Evolutionary conservation across 352 stramenopile species (phyloP).

Genomic region (Phytopythium aichiense): DNA sequence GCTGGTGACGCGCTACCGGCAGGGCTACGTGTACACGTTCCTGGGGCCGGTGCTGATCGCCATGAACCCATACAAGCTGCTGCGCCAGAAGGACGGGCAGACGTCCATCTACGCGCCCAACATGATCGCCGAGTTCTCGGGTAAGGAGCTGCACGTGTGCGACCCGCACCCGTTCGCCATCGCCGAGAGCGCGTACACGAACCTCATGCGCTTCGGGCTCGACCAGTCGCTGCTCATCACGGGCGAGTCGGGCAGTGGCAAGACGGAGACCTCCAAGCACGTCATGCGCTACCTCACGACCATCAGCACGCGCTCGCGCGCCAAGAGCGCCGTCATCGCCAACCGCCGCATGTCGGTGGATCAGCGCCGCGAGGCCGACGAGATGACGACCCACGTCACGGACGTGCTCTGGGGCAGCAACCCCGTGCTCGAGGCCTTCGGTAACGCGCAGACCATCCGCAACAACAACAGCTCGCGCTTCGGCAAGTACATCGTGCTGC

Average conservation of each 20-base stretch:
- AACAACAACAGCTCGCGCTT: constrained; percentile 88
- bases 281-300: constrained; percentile 93
- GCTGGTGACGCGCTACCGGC: constrained; percentile 72
- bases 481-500: constrained; percentile 86
- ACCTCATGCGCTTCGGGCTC: constrained; percentile 83
- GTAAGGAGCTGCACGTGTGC: constrained; percentile 77
- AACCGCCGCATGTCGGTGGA: constrained; percentile 76
- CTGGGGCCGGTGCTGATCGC: constrained; percentile 89
- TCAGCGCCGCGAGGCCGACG: constrained; percentile 67
- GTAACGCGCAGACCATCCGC: constrained; percentile 83
- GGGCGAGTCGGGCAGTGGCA: constrained; percentile 85
- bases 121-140: constrained; percentile 75
- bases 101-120: constrained; percentile 74
- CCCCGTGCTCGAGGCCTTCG: constrained; percentile 81
- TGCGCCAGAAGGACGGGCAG: constrained; percentile 53
- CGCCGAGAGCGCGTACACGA: constrained; percentile 85
- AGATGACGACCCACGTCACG: constrained; percentile 66
- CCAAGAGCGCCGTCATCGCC: constrained; percentile 65
- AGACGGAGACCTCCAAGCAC: constrained; percentile 96
- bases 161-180: constrained; percentile 84
- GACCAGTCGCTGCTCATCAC: constrained; percentile 87
- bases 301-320: constrained; percentile 64
- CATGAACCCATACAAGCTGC: constrained; percentile 89
- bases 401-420: constrained; percentile 79
- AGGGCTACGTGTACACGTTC: constrained; percentile 89